Base-by-base conservation (phyloP, 805 yeast genomes). In the Nakazawaea molendinolei region DNA sequence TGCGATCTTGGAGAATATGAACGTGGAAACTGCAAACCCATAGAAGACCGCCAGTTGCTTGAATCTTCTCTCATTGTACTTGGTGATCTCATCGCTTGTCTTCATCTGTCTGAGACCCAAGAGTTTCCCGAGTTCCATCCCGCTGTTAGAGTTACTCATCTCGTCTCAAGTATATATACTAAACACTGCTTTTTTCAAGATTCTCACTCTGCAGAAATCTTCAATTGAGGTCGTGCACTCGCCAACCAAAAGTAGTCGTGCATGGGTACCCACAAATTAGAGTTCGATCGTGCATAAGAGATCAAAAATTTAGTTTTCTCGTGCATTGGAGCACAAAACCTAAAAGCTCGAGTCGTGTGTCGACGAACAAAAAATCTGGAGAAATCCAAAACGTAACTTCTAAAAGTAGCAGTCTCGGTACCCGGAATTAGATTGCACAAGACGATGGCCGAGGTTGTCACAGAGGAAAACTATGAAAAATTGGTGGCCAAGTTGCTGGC, bases 1-100 rank as follows among this genome's bases (percentile, higher is more conserved):
- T 13, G 94, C 89, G 31, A 82, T 55, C 46, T 90, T 65, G 8
- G 92, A 76, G 9, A 86, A 78, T 36, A 78, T 58, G 29, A 87
- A 69, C 0, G 95, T 79, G 18, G 77, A 64, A 1, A 80, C 71
- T 0, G 95, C 82, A 12, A 87, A 76, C 2, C 80, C 79, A 44
- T 80, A 70, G 53, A 86, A 86, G 16, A 74, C 56, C 22, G 79
- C 61, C 79, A 82, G 79, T 56, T 86, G 95, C 28, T 61, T 64
- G 53, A 77, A 77, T 44, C 89, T 65, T 45, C 92, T 69, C 37
- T 65, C 56, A 40, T 72, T 72, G 47, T 79, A 80, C 31, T 71
- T 72, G 14, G 65, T 43, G n/a, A 61, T 60, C 1, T 51, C 60
- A 23, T 55, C 56, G 3, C 57, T 44, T 26, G 7, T 5, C 9